Evolutionary conservation across 78 protist species (phyloP).

Genomic region (Dictyostelium capitatum): DNA sequence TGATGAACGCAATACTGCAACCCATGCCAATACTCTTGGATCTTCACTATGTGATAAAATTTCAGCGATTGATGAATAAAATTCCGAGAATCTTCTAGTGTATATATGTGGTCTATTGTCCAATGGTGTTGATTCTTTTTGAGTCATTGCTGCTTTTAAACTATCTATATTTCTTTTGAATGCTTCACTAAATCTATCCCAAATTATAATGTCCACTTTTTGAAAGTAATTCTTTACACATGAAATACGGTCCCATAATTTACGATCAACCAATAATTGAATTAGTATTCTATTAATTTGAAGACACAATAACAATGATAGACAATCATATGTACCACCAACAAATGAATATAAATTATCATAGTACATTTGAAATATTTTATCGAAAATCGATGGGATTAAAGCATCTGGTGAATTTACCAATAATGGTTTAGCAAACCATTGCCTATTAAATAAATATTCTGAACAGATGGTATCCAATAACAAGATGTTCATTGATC

Average conservation of each 20-base stretch:
- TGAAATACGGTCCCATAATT: conserved; percentile 29
- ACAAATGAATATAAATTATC: conserved; percentile 53
- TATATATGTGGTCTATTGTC: conserved; percentile 68
- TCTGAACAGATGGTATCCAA: conserved; percentile 68
- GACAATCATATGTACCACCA: conserved; percentile 45
- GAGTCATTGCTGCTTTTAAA: conserved; percentile 23
- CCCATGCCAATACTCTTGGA: conserved; percentile 73
- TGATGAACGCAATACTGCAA: conserved; percentile 57
- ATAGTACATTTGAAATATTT: conserved; percentile 20
- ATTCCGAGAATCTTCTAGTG: conserved; percentile 77
- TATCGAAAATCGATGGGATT: conserved; percentile 46
- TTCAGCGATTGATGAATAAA: conserved; percentile 56
- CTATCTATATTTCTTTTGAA: conserved; percentile 73
- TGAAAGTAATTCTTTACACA: conserved; percentile 30
- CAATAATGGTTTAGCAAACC: conserved; percentile 68
- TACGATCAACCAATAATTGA: conserved; percentile 16
- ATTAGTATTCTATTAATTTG: conserved; percentile 29
- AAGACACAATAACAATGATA: conserved; percentile 38
- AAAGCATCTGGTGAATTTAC: conserved; percentile 19
- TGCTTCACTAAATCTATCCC: conserved; percentile 74
- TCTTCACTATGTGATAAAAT: conserved; percentile 13
- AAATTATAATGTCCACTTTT: conserved; percentile 35
- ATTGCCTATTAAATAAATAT: conserved; percentile 47
- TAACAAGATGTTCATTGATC: conserved; percentile 68
- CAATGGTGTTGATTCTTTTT: conserved; percentile 18